Percentiles rank a stretch among this genome's conserved stretches.
Conservation (phyloP, 768 basidiomycete genomes). For the Leccinellum rugosiceps region DNA sequence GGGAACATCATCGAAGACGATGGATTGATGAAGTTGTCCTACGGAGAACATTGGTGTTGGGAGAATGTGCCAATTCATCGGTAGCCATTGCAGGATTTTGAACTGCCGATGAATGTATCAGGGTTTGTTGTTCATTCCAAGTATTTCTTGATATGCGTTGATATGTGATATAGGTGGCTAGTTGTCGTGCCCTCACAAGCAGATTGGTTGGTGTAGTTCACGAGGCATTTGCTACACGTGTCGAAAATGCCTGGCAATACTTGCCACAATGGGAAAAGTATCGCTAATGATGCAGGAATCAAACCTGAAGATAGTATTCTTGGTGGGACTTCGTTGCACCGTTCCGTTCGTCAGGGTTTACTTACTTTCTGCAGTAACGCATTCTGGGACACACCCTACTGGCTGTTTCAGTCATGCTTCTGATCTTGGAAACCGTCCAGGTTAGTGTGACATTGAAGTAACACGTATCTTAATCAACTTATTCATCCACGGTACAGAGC, state of each 20-base stretch:
- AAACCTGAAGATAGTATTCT: constrained; percentile 42
- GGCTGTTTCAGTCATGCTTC: constrained; percentile 38
- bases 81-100: constrained; percentile 34
- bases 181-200: constrained; percentile 37
- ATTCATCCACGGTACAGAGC: constrained; percentile 13
- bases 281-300: constrained; percentile 34
- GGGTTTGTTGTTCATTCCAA: constrained; percentile 26
- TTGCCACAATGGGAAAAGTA: constrained; percentile 30
- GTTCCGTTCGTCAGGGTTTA: background rate
- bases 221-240: constrained; percentile 20
- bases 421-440: constrained; percentile 46
- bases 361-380: constrained; percentile 34
- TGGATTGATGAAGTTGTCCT: constrained; percentile 20
- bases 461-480: no score
- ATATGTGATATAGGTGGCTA: constrained; percentile 37
- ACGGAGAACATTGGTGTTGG: constrained; percentile 40
- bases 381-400: constrained; percentile 38
- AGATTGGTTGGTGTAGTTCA: constrained; percentile 42
- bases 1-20: constrained; percentile 37
- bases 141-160: background rate
- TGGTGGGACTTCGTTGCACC: constrained; percentile 25
- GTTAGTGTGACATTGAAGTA: constrained; percentile 21
- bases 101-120: constrained; percentile 30
- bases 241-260: constrained; percentile 39
- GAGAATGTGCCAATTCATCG: constrained; percentile 28